phyloP scores from a whole-genome alignment of 2,329 filamentous ascomycete genomes.

The Epichloe sp. region DNA sequence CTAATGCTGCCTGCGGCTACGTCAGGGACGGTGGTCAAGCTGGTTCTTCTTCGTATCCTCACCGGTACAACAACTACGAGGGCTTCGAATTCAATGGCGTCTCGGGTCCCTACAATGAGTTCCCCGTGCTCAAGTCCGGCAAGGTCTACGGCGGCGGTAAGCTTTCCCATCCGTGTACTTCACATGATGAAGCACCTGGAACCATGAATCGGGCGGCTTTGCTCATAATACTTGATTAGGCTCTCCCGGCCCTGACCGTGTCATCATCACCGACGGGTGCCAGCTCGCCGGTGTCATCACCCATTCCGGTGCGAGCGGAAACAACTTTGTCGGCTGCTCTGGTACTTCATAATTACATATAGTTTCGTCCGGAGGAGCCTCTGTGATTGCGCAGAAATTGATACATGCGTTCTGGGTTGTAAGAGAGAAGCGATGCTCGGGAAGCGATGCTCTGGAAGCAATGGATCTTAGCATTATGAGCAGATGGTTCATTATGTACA shows the following conservation, averaged over 20 bases:
- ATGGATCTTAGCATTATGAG: not conserved
- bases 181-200: not conserved
- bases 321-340: slow-evolving; percentile 53
- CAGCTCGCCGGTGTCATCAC: slow-evolving; percentile 52
- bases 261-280: slow-evolving; percentile 43
- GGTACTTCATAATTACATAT: slow-evolving; percentile 10
- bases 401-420: too few relatives aligned
- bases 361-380: too few relatives aligned
- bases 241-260: slow-evolving; percentile 50
- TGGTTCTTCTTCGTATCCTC: slow-evolving; percentile 23
- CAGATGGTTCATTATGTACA: not conserved
- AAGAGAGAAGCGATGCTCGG: not conserved
- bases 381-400: too few relatives aligned
- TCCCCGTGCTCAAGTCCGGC: slow-evolving; percentile 21
- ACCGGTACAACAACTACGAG: slow-evolving; percentile 26
- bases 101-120: slow-evolving; percentile 25
- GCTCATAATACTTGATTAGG: slow-evolving; percentile 9
- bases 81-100: slow-evolving; percentile 21
- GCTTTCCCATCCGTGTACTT: slow-evolving; percentile 5
- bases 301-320: slow-evolving; percentile 55
- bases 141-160: slow-evolving; percentile 22
- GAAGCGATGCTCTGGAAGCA: not conserved
- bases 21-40: slow-evolving; percentile 11
- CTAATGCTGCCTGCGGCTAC: slow-evolving; percentile 14
- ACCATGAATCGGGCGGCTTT: not conserved